Base-by-base conservation (phyloP, 2,329 filamentous ascomycete species). In the Acarospora socialis region DNA sequence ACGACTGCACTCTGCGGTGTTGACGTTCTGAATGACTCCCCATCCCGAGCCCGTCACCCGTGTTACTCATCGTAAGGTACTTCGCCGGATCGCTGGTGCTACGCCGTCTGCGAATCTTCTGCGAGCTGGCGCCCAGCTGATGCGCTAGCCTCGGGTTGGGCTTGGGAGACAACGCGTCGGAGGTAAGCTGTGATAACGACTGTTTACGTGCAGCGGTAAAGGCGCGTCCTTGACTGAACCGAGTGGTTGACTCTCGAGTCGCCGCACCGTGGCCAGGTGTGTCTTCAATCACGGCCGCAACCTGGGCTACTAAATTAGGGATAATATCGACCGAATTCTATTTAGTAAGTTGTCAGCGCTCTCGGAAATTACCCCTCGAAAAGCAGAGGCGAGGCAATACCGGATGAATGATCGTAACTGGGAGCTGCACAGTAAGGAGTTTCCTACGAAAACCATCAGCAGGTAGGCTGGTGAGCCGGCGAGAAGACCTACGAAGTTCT, bases 371-470 rank as follows among this genome's bases (percentile, higher is more conserved):
- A n/a, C n/a, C n/a, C n/a, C n/a, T n/a, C n/a, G n/a, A n/a, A n/a
- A n/a, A n/a, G n/a, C n/a, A n/a, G 10, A 4, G 31, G 21, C 14
- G 15, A 5, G 18, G 16, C 3, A 43, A 31, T 31, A 59, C 57
- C 56, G 69, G 68, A 41, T 68, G 66, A 22, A 70, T 65, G 31
- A 70, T 54, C 3, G 66, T 65, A 33, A 70, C 63, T 4, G 66
- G 66, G 25, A 70, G 46, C 39, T 70, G 66, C 5, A 70, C 59
- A 6, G 59, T 59, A 13, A 69, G 55, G n/a, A 60, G 44, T 44
- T 63, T 68, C 34, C 57, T 60, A 30, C 3, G 6, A 27, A 12
- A 10, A 19, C n/a, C n/a, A 24, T 51, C 29, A 53, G 46, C 25
- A 12, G 27, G 28, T 15, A 30, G 30, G 15, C 7, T 18, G 21